A percentile compares a stretch with the other conserved stretches of the same genome.
Conservation (phyloP, 805 yeast genomes). For the Kurtzmaniella fragi region DNA sequence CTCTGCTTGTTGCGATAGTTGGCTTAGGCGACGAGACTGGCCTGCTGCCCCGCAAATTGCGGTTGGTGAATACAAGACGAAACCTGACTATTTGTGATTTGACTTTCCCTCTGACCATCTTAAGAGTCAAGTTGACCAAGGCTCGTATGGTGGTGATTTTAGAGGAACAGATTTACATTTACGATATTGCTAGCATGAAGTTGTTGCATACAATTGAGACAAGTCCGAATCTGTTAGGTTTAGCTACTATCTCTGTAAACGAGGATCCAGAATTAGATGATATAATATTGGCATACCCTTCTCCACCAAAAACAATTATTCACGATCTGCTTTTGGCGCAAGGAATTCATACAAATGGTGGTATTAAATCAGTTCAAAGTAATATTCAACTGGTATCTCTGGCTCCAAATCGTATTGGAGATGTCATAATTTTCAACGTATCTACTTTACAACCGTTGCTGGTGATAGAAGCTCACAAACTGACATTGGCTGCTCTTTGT, state of each 20-base stretch:
- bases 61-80: slow-evolving; percentile 79
- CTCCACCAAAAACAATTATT: slow-evolving; percentile 58
- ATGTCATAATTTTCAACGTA: slow-evolving; percentile 77
- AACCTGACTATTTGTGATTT: slow-evolving; percentile 40
- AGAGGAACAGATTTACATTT: slow-evolving; percentile 41
- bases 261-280: slow-evolving; percentile 26
- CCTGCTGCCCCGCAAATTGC: slow-evolving; percentile 74
- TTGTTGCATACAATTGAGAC: slow-evolving; percentile 42
- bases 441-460: slow-evolving; percentile 68
- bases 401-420: slow-evolving; percentile 52
- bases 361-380: slow-evolving; percentile 33
- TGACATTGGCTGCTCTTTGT: slow-evolving; percentile 63
- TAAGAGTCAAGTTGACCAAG: slow-evolving; percentile 33
- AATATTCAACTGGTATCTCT: slow-evolving; percentile 37
- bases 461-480: slow-evolving; percentile 81
- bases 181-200: slow-evolving; percentile 36
- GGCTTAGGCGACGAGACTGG: slow-evolving; percentile 70
- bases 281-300: slow-evolving; percentile 66
- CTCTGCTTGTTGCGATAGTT: slow-evolving; percentile 80
- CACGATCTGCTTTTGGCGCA: slow-evolving; percentile 38
- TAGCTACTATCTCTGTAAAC: slow-evolving; percentile 54
- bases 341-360: slow-evolving; percentile 38
- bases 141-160: slow-evolving; percentile 31
- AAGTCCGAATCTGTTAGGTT: slow-evolving; percentile 42
- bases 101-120: slow-evolving; percentile 36